These are phyloP conservation scores for Quercus lobata DNA, from an alignment of 331 rosid genomes.

Conservation along the genomic window DNA sequence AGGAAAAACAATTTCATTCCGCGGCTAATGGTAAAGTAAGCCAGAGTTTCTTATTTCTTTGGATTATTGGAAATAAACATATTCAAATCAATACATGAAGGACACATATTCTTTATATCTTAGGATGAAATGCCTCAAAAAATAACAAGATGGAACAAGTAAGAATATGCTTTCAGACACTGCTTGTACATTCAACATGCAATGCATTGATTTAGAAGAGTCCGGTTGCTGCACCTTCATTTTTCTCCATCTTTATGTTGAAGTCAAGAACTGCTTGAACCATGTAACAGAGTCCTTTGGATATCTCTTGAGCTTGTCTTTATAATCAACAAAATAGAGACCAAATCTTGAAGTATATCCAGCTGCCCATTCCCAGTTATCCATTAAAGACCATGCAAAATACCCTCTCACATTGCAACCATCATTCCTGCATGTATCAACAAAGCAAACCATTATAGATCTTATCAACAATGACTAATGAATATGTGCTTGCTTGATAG, in stretches of 20 bases:
- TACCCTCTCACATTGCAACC: slow-evolving; percentile 97
- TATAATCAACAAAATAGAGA: slow-evolving; percentile 72
- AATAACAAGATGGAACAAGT: too few species aligned
- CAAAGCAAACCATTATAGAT: slow-evolving; percentile 20
- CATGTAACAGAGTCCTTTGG: slow-evolving; percentile 85
- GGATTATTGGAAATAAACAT: too few species aligned
- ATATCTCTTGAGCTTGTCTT: slow-evolving; percentile 78
- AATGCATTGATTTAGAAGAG: background rate
- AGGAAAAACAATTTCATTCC: too few species aligned
- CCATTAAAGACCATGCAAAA: slow-evolving; percentile 88
- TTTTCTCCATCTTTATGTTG: slow-evolving; percentile 18
- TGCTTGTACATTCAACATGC: background rate
- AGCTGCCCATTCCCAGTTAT: slow-evolving; percentile 95
- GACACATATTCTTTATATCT: too few species aligned
- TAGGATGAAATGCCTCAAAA: too few species aligned
- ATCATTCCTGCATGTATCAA: slow-evolving; percentile 65
- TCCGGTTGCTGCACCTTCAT: too few species aligned
- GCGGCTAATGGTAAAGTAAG: too few species aligned
- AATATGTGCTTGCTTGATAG: background rate
- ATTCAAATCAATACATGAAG: too few species aligned
- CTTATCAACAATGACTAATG: background rate
- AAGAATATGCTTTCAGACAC: too few species aligned
- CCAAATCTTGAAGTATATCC: slow-evolving; percentile 86
- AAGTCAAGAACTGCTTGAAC: slow-evolving; percentile 74
- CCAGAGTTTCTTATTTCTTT: too few species aligned